Base-by-base conservation (phyloP, 2,329 filamentous ascomycete species). In the Pestalotiopsis sp. region DNA sequence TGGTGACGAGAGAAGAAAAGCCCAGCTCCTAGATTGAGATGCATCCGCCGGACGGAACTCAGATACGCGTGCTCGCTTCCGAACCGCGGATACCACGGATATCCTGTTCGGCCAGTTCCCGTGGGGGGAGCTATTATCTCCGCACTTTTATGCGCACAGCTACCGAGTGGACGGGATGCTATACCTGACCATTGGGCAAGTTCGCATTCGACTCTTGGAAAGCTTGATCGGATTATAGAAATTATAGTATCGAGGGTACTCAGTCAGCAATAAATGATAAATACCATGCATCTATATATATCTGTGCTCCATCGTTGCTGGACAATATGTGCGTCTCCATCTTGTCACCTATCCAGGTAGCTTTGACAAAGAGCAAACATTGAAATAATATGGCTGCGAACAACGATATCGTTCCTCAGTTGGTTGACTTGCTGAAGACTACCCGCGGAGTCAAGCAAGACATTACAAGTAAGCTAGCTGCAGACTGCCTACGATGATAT, bases 371-470 rank as follows among this genome's bases (percentile, higher is more conserved):
- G 11, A n/a, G 20, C 3, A n/a, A 20, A 23, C n/a, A 11, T 7
- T n/a, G 45, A 52, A 4, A 23, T 4, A 52, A 59, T 3, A 63
- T 63, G 60, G 23, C 60, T 5, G 14, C 36, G 11, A 41, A 63
- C 13, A 59, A 23, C 12, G 40, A 65, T 13, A 40, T 69, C 14
- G 38, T 61, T 6, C 59, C 60, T 17, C 65, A 67, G 52, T 60
- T 69, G 17, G 12, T 38, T 11, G 65, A 57, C 14, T 58, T 69
- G 2, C 65, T 69, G 14, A 59, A 65, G n/a, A 67, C 31, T 58
- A 69, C 68, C 4, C 52, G 68, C 17, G 59, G 68, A 4, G 68
- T 69, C 6, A 67, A 67, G 41, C 14, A 40, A 13, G 31, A 65
- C 4, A 52, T 65, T 23, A 36, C 59, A 3, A 45, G 65, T 69